These are phyloP conservation scores for Arthrinium puccinioides DNA, from an alignment of 2,329 filamentous ascomycete species.

Conservation along the genomic window DNA sequence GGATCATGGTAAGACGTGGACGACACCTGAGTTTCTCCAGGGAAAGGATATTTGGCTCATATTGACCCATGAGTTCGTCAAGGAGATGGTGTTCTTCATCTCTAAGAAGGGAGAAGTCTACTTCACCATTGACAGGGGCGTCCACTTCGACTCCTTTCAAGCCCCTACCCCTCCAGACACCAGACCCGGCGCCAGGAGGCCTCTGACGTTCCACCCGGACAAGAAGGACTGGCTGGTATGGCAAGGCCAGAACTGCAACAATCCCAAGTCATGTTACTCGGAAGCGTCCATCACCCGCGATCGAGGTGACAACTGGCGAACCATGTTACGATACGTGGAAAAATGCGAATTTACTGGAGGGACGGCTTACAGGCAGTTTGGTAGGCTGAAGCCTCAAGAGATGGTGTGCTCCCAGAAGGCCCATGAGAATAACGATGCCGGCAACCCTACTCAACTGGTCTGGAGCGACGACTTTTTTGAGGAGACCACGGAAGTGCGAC, in stretches of 20 bases:
- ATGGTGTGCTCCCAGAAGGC: slow-evolving; percentile 58
- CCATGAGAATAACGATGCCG: slow-evolving; percentile 56
- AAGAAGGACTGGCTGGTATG: slow-evolving; percentile 89
- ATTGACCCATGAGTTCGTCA: slow-evolving; percentile 71
- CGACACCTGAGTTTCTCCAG: slow-evolving; percentile 52
- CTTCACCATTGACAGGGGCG: slow-evolving; percentile 76
- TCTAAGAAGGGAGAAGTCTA: slow-evolving; percentile 60
- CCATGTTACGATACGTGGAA: slow-evolving; percentile 64
- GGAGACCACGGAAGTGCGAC: slow-evolving; percentile 52
- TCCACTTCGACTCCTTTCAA: slow-evolving; percentile 66
- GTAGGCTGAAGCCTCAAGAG: slow-evolving; percentile 35
- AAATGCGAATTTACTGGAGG: slow-evolving; percentile 83
- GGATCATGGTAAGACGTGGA: slow-evolving; percentile 87
- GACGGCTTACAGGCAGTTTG: slow-evolving; percentile 42
- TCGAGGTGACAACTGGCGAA: slow-evolving; percentile 73
- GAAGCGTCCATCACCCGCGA: slow-evolving; percentile 73
- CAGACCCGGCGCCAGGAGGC: slow-evolving; percentile 25
- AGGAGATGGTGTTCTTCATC: slow-evolving; percentile 81
- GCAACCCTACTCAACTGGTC: slow-evolving; percentile 60
- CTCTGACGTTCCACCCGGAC: slow-evolving; percentile 74
- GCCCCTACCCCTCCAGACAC: slow-evolving; percentile 48
- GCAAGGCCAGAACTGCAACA: slow-evolving; percentile 66
- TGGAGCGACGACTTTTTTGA: slow-evolving; percentile 75
- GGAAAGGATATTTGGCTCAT: slow-evolving; percentile 64
- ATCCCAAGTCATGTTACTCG: slow-evolving; percentile 49